Evolutionary conservation across 2,329 filamentous ascomycete species (phyloP).

Genomic region (Didymella pomorum): DNA sequence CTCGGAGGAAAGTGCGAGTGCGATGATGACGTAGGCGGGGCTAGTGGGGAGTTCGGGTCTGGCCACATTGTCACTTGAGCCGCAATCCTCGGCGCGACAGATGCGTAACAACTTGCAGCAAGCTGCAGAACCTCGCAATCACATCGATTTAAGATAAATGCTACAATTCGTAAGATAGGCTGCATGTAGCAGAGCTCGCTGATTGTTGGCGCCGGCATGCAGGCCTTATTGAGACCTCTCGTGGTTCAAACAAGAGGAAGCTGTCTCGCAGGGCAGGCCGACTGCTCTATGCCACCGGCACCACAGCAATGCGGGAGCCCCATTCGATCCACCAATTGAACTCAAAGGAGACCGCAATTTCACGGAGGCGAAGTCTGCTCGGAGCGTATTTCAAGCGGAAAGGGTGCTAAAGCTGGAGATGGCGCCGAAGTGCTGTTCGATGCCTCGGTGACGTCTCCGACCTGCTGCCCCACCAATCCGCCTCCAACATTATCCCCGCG

Average conservation of each 20-base stretch:
- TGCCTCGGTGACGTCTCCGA: conserved; percentile 33
- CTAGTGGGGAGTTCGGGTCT: background rate
- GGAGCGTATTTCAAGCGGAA: conserved; percentile 7
- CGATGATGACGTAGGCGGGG: conserved; percentile 17
- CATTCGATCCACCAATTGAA: conserved; percentile 10
- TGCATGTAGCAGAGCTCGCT: background rate
- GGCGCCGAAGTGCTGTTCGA: conserved; percentile 25
- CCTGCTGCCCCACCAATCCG: conserved; percentile 24
- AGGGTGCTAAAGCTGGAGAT: conserved; percentile 17
- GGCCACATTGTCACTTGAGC: conserved; percentile 3
- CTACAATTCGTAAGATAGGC: background rate
- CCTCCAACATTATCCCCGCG: conserved; percentile 24
- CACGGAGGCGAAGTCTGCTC: conserved; percentile 6
- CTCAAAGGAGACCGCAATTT: conserved; percentile 10
- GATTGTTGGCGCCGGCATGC: too few relatives aligned
- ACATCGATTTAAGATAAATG: background rate
- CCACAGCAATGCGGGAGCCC: conserved; percentile 6
- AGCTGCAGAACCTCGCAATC: background rate
- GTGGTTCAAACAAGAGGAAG: background rate
- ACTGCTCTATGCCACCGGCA: background rate
- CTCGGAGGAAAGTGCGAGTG: conserved; percentile 12
- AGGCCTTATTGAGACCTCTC: too few relatives aligned
- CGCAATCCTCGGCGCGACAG: conserved; percentile 6
- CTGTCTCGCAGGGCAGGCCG: conserved; percentile 9
- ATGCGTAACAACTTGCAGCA: background rate